A percentile compares a stretch with the other conserved stretches of the same genome.
Conservation (phyloP, 306 rosid genomes). For the Vigna angularis region DNA sequence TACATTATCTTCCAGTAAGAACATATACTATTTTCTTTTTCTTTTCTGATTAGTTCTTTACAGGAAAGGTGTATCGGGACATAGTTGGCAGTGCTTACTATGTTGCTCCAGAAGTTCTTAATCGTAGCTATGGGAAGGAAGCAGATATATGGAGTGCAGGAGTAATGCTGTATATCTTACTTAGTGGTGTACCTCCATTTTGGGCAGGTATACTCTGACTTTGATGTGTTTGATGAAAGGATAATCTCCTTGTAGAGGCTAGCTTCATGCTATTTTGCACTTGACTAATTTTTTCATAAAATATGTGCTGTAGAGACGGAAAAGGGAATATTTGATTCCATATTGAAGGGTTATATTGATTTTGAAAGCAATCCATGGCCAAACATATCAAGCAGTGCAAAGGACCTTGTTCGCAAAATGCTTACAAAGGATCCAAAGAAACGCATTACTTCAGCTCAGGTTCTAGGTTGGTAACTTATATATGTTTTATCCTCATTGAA, state of each 20-base stretch:
- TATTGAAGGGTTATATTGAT: slow-evolving; percentile 78
- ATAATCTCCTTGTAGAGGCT: slow-evolving; percentile 7
- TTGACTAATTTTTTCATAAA: slow-evolving; percentile 32
- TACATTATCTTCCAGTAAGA: slow-evolving; percentile 13
- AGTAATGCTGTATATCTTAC: slow-evolving; percentile 79
- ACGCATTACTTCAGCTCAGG: slow-evolving; percentile 77
- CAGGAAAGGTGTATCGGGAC: slow-evolving; percentile 81
- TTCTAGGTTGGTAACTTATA: slow-evolving; percentile 63
- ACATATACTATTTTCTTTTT: background rate
- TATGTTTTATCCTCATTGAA: slow-evolving; percentile 5
- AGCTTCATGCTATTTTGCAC: background rate
- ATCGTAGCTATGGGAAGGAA: slow-evolving; percentile 83
- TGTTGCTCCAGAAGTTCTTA: slow-evolving; percentile 88
- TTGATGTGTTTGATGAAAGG: background rate
- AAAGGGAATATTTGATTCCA: slow-evolving; percentile 88
- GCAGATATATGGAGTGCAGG: slow-evolving; percentile 92
- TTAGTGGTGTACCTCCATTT: slow-evolving; percentile 91
- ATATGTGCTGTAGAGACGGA: slow-evolving; percentile 66
- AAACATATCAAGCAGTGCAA: slow-evolving; percentile 78
- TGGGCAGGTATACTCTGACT: slow-evolving; percentile 77
- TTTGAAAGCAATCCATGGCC: slow-evolving; percentile 89
- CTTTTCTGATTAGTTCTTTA: slow-evolving; percentile 19
- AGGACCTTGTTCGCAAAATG: slow-evolving; percentile 85
- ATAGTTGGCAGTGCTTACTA: slow-evolving; percentile 92
- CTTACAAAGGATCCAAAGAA: slow-evolving; percentile 81